Evolutionary conservation across 2,329 filamentous ascomycete species (phyloP).

Genomic region (Neopestalotiopsis sp.): DNA sequence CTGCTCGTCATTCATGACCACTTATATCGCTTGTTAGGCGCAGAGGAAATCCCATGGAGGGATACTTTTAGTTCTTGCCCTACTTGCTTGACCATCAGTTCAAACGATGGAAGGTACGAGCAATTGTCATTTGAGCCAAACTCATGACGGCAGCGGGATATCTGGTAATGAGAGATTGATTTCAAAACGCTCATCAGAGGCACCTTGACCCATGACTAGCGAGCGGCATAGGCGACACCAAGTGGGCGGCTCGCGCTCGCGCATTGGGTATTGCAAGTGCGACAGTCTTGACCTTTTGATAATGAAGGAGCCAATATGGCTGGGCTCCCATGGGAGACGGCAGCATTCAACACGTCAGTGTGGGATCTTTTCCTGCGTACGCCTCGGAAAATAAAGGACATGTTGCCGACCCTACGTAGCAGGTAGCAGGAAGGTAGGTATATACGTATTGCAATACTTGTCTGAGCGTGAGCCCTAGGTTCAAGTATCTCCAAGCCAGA

Average conservation of each 20-base stretch:
- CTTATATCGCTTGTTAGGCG: no score
- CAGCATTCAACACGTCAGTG: background rate
- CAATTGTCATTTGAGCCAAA: no score
- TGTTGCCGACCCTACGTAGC: background rate
- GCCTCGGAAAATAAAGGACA: background rate
- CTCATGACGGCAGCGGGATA: no score
- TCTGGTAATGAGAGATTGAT: no score
- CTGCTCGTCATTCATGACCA: no score
- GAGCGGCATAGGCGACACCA: background rate
- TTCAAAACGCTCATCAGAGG: background rate
- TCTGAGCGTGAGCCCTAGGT: background rate
- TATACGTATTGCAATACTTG: background rate
- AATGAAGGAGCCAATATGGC: background rate
- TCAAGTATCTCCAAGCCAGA: background rate
- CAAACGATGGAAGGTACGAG: no score
- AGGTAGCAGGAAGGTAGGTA: background rate
- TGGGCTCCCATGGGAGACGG: background rate
- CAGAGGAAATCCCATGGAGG: no score
- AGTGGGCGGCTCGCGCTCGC: background rate
- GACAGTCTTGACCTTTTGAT: background rate
- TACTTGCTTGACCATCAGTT: no score
- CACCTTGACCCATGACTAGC: background rate
- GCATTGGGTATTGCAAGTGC: background rate
- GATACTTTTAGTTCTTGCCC: no score
- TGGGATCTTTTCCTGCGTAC: background rate